Base-by-base conservation (phyloP, 306 rosid species). In the Sindora glabra region DNA sequence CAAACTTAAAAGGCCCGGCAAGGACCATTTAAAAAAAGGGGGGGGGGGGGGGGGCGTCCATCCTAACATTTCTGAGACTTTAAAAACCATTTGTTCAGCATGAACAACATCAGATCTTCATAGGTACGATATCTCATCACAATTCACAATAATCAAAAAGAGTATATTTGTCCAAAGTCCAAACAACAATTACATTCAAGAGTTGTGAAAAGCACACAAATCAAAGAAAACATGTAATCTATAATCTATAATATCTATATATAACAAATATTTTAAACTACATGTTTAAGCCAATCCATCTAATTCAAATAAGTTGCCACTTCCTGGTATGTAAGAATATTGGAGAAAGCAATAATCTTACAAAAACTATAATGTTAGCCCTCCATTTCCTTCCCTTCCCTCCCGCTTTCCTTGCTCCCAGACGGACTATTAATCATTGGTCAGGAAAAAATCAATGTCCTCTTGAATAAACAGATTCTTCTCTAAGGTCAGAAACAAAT, bases 1-100 rank as follows among this genome's bases (percentile, higher is more conserved):
- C 60, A 62, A 62, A 71, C 50, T 12, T n/a, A n/a, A 67, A 26
- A 54, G 32, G 45, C 61, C 62, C 22, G 15, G 61, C 24, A 57
- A 62, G 64, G 17, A 40, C 16, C 16, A 5, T 15, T 18, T 29
- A 29, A 29, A n/a, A n/a, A n/a, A n/a, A n/a, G n/a, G n/a, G n/a
- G n/a, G n/a, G n/a, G n/a, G n/a, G n/a, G n/a, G n/a, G n/a, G n/a
- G n/a, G n/a, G n/a, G n/a, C n/a, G n/a, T n/a, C n/a, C n/a, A n/a
- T n/a, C 39, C 21, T 59, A 42, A 17, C 21, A 26, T 52, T 51
- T 27, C 68, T 15, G 56, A 53, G 42, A 67, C 6, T 46, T 54
- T 26, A 47, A 48, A 29, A 15, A n/a, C 18, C 23, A 12, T 67
- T 21, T 34, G 18, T 25, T 40, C 42, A 21, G 33, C 53, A 13